These are phyloP conservation scores for Ophiosphaerella narmari DNA, from an alignment of 2,329 filamentous ascomycete genomes.

Conservation along the genomic window DNA sequence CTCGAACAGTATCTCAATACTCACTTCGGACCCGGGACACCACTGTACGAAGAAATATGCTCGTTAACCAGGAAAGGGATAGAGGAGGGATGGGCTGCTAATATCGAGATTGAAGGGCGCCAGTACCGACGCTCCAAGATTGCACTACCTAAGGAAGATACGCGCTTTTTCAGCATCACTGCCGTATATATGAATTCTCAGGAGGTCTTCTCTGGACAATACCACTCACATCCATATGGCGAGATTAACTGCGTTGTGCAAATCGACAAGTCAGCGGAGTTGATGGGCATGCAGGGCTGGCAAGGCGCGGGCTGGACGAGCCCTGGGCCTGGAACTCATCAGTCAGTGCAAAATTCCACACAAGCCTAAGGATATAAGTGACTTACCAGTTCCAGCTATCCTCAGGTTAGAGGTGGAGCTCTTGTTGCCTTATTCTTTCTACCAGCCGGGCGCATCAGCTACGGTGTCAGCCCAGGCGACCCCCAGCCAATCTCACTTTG, in stretches of 20 bases:
- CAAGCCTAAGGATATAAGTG: not conserved
- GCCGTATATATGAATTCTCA: constrained; percentile 62
- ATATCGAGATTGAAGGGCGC: constrained; percentile 34
- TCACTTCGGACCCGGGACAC: constrained; percentile 43
- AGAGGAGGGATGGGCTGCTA: constrained; percentile 45
- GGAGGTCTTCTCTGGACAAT: constrained; percentile 58
- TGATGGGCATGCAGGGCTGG: constrained; percentile 63
- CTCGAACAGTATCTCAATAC: constrained; percentile 42
- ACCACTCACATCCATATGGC: constrained; percentile 59
- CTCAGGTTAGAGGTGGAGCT: constrained; percentile 56
- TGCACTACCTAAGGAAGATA: constrained; percentile 52
- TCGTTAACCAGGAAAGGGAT: constrained; percentile 39
- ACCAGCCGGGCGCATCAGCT: constrained; percentile 60
- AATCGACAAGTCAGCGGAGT: constrained; percentile 55
- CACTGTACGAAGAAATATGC: constrained; percentile 45
- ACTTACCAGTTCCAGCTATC: constrained; percentile 46
- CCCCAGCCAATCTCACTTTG: constrained; percentile 44
- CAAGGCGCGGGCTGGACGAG: constrained; percentile 61
- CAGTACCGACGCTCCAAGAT: constrained; percentile 50
- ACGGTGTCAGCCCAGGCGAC: constrained; percentile 52
- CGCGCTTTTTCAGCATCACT: constrained; percentile 60
- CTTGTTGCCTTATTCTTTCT: constrained; percentile 61
- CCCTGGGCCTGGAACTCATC: constrained; percentile 60
- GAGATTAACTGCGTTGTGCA: constrained; percentile 62
- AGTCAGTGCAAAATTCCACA: constrained; percentile 32